A percentile compares a stretch with the other conserved stretches of the same genome.
These are phyloP conservation scores for Ganoderma boninense DNA, from an alignment of 1,284 basidiomycete species.

Conservation along the genomic window DNA sequence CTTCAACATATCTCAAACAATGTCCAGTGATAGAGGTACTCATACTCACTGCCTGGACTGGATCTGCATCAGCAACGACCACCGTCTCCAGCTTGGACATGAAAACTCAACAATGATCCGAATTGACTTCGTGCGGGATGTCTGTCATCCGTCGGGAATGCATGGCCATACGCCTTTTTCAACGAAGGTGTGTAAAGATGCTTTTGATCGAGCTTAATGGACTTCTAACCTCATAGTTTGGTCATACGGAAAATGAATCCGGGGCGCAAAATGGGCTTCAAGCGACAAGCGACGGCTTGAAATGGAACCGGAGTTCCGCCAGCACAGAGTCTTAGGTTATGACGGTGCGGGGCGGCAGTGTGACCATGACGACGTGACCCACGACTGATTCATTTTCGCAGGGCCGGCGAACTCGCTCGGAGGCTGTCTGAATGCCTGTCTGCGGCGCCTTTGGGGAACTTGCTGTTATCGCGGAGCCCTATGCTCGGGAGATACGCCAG, in stretches of 20 bases:
- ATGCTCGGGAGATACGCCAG: neutral
- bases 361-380: constrained; percentile 28
- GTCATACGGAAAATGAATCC: neutral
- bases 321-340: neutral
- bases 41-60: neutral
- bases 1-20: neutral
- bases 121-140: neutral
- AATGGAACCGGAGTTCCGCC: constrained; percentile 2
- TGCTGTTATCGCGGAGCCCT: constrained; percentile 15
- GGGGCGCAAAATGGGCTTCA: neutral
- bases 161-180: neutral
- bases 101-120: neutral
- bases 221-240: neutral
- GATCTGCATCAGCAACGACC: neutral
- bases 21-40: neutral
- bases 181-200: neutral
- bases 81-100: neutral
- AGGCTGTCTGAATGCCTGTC: constrained; percentile 9
- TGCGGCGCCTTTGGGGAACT: constrained; percentile 17
- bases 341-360: constrained; percentile 16
- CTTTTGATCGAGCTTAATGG: neutral
- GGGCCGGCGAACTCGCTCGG: neutral
- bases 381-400: constrained; percentile 7
- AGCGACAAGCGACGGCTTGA: neutral
- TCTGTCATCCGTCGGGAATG: neutral